Evolutionary conservation across 768 basidiomycete species (phyloP), one percentile per base, ranked within the genome.

Genomic region (Coprinopsis cinerea): DNA sequence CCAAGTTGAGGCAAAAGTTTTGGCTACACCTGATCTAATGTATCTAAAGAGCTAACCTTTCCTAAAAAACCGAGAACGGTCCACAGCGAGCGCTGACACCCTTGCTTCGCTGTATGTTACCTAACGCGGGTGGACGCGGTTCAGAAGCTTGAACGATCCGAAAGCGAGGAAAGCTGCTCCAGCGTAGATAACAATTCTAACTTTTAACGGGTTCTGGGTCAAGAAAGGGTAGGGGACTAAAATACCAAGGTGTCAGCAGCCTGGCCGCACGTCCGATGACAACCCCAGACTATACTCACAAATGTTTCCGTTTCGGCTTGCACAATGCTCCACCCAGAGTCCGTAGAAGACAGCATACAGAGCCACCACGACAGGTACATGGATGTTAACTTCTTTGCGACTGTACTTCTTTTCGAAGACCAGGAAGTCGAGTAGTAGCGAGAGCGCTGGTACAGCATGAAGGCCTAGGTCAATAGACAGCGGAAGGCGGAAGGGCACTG

Each of bases 211-310:
- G 59, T 75, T 82, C 15, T 82, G 56, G 0, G 81, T 87, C 51
- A 92, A 69, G 68, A 92, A 92, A 0, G 90, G 90, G 65, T 92
- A 92, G 23, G 89, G 87, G 68, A 90, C 86, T 87, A 49, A 3
- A 44, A 43, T n/a, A 42, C 14, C 34, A 30, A 17, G 18, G 30
- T 26, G 45, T 58, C 14, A 44, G 35, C 32, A 24, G 34, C 34
- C 18, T 18, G 39, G 24, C n/a, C 23, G 25, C 43, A 23, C 13
- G 39, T n/a, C 9, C 49, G 9, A 13, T 39, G 44, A 44, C 23
- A 36, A 6, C 15, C 30, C 30, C 30, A 34, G n/a, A n/a, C n/a
- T n/a, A n/a, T n/a, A 75, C 82, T 65, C 54, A 88, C 84, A 88
- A 2, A 59, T 61, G 4, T 77, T 78, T 53, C 59, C 49, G 36